A percentile compares a stretch with the other conserved stretches of the same genome.
These are phyloP conservation scores for Chara braunii DNA, from an alignment of 139 green algal species.

Conservation along the genomic window DNA sequence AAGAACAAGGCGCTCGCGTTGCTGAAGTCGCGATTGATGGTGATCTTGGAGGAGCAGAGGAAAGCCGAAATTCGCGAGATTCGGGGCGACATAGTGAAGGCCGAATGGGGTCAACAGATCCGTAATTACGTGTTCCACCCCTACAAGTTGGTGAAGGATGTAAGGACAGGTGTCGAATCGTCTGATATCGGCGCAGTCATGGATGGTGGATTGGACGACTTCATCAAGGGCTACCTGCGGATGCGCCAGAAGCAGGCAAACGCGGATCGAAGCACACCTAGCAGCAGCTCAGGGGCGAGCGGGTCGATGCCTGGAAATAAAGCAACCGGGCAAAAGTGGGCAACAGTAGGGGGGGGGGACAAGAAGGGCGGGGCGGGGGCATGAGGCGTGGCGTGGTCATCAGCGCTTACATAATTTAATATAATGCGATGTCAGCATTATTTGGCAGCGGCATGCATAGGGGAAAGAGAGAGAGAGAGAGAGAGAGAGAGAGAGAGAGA, in stretches of 20 bases:
- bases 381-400: too few relatives aligned
- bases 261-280: too few relatives aligned
- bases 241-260: not conserved
- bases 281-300: too few relatives aligned
- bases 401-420: too few relatives aligned
- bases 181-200: conserved; percentile 48
- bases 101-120: conserved; percentile 95
- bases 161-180: conserved; percentile 47
- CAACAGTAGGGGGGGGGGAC: too few relatives aligned
- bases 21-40: conserved; percentile 62
- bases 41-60: conserved; percentile 74
- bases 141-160: conserved; percentile 86
- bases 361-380: too few relatives aligned
- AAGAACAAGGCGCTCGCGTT: conserved; percentile 31
- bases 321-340: not conserved
- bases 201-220: conserved; percentile 54
- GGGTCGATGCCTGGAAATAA: too few relatives aligned
- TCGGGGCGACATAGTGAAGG: conserved; percentile 80
- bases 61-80: conserved; percentile 69
- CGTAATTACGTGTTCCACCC: conserved; percentile 96
- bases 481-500: too few relatives aligned
- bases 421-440: too few relatives aligned
- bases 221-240: conserved; percentile 11
- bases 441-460: too few relatives aligned
- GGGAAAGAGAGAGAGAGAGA: too few relatives aligned